A percentile compares a stretch with the other conserved stretches of the same genome.
These are phyloP conservation scores for Brassica balearica DNA, from an alignment of 441 rosid genomes.

Conservation along the genomic window DNA sequence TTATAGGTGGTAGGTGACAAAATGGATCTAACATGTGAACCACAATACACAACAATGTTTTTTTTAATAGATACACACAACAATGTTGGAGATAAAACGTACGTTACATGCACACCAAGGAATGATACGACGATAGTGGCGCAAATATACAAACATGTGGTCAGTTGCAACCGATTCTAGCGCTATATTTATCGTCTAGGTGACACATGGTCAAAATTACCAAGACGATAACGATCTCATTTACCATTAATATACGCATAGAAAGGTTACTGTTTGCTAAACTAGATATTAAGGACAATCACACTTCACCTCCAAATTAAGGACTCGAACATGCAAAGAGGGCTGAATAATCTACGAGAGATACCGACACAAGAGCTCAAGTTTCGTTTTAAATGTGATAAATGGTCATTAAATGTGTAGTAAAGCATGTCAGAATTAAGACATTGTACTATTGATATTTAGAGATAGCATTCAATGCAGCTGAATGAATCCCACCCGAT, in stretches of 20 bases:
- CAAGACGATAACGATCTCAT: not conserved
- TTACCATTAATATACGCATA: not conserved
- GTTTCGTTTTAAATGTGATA: not conserved
- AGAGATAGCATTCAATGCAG: conserved; percentile 4
- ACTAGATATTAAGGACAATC: not conserved
- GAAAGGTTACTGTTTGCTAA: not conserved
- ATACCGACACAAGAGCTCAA: not conserved
- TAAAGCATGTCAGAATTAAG: conserved; percentile 2
- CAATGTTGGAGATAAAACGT: not conserved
- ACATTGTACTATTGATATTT: not conserved
- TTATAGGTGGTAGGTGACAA: not conserved
- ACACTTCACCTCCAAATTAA: conserved; percentile 1
- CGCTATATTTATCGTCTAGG: not conserved
- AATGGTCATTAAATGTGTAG: not conserved
- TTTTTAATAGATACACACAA: not conserved
- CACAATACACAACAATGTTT: not conserved
- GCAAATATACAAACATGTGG: not conserved
- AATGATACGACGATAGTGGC: conserved; percentile 2
- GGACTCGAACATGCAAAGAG: conserved; percentile 8
- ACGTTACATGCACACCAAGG: not conserved
- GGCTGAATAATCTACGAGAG: not conserved
- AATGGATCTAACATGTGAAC: not conserved
- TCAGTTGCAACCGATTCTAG: not conserved
- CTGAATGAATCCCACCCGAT: conserved; percentile 1
- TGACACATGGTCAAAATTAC: not conserved